These are phyloP conservation scores for Lathyrus aphaca DNA, from an alignment of 306 rosid species.

Conservation along the genomic window DNA sequence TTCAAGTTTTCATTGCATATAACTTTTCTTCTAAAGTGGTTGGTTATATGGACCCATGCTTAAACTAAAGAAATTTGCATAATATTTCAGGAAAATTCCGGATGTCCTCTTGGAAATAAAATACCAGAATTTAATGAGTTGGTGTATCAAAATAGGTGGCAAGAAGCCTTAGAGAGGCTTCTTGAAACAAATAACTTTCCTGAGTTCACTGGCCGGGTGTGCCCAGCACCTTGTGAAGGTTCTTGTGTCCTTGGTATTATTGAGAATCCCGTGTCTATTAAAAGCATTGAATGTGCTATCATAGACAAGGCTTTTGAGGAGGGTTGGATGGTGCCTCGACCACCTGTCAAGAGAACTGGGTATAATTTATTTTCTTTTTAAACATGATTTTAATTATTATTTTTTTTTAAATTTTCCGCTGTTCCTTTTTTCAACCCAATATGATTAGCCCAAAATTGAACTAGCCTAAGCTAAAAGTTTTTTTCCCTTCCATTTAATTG, in stretches of 20 bases:
- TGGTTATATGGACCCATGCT: neutral
- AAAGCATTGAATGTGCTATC: slow-evolving; percentile 94
- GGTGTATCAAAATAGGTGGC: slow-evolving; percentile 97
- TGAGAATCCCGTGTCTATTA: slow-evolving; percentile 92
- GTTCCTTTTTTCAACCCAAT: slow-evolving; percentile 29
- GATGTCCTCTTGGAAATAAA: slow-evolving; percentile 98
- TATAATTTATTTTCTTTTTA: slow-evolving; percentile 40
- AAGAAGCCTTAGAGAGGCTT: slow-evolving; percentile 87
- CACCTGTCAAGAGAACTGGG: slow-evolving; percentile 89
- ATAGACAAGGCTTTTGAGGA: slow-evolving; percentile 98
- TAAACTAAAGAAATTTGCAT: slow-evolving; percentile 17
- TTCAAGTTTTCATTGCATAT: slow-evolving; percentile 2
- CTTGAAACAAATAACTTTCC: slow-evolving; percentile 99
- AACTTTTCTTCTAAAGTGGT: neutral
- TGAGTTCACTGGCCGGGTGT: slow-evolving; percentile 96
- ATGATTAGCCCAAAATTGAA: neutral
- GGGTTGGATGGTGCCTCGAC: slow-evolving; percentile 99
- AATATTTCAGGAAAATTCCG: slow-evolving; percentile 82
- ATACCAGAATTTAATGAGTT: slow-evolving; percentile 96
- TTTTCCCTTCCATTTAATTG: neutral
- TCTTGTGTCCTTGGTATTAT: slow-evolving; percentile 78
- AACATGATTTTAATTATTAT: neutral
- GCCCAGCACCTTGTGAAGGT: slow-evolving; percentile 99
- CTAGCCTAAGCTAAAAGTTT: neutral
- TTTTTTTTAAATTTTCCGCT: slow-evolving; percentile 3